Evolutionary conservation across 805 yeast genomes (phyloP).

Genomic region (Schwanniomyces vanrijiae): DNA sequence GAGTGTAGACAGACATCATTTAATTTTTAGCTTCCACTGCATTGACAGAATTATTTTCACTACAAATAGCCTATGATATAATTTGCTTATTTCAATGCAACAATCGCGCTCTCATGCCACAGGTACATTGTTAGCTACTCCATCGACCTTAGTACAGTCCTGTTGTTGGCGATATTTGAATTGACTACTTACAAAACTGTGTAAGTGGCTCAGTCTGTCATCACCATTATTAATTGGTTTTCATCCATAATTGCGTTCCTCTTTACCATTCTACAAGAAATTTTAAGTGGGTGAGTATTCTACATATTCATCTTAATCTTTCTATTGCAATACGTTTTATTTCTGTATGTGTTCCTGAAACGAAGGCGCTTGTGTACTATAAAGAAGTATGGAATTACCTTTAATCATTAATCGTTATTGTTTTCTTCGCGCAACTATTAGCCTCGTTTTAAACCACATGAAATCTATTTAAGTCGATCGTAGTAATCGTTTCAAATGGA

Average conservation of each 20-base stretch:
- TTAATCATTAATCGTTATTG: neutral
- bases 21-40: slow-evolving; percentile 25
- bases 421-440: neutral
- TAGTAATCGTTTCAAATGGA: neutral
- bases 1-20: slow-evolving; percentile 61
- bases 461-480: neutral
- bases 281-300: slow-evolving; percentile 30
- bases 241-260: slow-evolving; percentile 33
- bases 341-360: slow-evolving; percentile 32
- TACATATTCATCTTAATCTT: slow-evolving; percentile 24
- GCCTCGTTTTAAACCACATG: neutral
- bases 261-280: slow-evolving; percentile 28
- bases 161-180: slow-evolving; percentile 38
- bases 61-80: slow-evolving; percentile 27
- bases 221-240: slow-evolving; percentile 35
- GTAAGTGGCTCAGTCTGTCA: slow-evolving; percentile 35
- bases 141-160: slow-evolving; percentile 37
- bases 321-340: slow-evolving; percentile 17
- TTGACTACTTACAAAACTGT: slow-evolving; percentile 32
- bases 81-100: slow-evolving; percentile 9
- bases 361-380: slow-evolving; percentile 23
- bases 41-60: slow-evolving; percentile 21
- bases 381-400: slow-evolving; percentile 26
- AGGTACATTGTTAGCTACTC: slow-evolving; percentile 34
- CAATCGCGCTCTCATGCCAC: slow-evolving; percentile 27